Evolutionary conservation across 495 filamentous ascomycete genomes (phyloP).

Genomic region (Aspergillus sclerotiicarbonarius): DNA sequence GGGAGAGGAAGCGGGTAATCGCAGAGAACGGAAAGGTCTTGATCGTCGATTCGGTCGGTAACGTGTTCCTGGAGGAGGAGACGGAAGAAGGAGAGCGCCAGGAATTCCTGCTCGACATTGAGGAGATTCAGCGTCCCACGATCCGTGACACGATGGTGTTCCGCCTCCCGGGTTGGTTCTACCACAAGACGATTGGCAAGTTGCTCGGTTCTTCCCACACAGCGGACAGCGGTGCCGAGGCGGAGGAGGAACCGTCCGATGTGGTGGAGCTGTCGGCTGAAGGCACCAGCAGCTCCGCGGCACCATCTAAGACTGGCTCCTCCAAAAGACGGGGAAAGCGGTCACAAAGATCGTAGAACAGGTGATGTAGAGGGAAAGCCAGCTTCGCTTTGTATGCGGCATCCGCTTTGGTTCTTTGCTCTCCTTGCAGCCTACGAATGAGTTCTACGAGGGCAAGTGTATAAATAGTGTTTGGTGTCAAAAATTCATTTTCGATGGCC

Average conservation of each 20-base stretch:
- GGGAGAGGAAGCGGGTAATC: constrained; percentile 76
- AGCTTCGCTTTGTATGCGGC: background rate
- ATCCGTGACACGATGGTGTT: constrained; percentile 68
- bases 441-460: background rate
- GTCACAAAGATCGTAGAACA: constrained; percentile 24
- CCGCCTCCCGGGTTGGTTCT: constrained; percentile 66
- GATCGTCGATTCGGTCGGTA: constrained; percentile 86
- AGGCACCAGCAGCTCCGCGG: constrained; percentile 27
- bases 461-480: background rate
- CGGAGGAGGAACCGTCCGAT: constrained; percentile 32
- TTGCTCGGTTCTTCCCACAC: constrained; percentile 38
- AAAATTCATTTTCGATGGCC: background rate
- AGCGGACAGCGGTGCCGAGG: constrained; percentile 15
- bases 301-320: constrained; percentile 24
- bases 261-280: constrained; percentile 29
- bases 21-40: constrained; percentile 94
- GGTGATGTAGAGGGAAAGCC: background rate
- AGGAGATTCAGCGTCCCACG: constrained; percentile 64
- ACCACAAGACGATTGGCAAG: constrained; percentile 54
- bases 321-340: constrained; percentile 34
- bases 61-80: constrained; percentile 88
- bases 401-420: background rate
- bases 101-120: constrained; percentile 79
- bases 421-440: background rate
- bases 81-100: constrained; percentile 78